phyloP scores from a whole-genome alignment of 768 basidiomycete genomes.

The Inosperma sp. region DNA sequence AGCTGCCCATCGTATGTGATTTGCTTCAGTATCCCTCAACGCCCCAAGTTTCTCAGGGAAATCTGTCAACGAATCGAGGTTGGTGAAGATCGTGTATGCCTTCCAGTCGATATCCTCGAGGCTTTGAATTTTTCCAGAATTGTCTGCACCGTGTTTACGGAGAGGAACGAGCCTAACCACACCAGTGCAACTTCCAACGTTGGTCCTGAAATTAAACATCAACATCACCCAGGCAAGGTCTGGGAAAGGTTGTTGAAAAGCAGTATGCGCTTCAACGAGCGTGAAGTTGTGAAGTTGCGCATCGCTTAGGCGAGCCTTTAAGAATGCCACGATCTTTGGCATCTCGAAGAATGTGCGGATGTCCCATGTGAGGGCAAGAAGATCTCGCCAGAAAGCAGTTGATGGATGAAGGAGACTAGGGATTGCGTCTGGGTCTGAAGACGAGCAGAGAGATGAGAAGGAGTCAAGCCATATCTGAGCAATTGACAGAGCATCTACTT shows the following conservation, averaged over 20 bases:
- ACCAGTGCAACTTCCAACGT: conserved; percentile 46
- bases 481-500: background rate
- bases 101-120: conserved; percentile 44
- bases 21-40: conserved; percentile 37
- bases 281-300: conserved; percentile 24
- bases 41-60: conserved; percentile 48
- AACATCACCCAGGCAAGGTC: conserved; percentile 56
- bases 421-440: background rate
- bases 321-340: conserved; percentile 38
- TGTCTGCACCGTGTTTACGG: background rate
- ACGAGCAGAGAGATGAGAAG: conserved; percentile 2
- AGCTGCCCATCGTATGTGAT: conserved; percentile 54
- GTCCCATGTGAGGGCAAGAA: conserved; percentile 38
- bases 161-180: conserved; percentile 51
- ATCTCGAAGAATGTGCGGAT: conserved; percentile 52
- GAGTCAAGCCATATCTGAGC: conserved; percentile 6
- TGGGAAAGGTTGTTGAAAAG: conserved; percentile 39
- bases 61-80: conserved; percentile 51
- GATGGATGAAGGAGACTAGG: background rate
- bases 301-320: conserved; percentile 40
- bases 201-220: conserved; percentile 54
- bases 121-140: background rate
- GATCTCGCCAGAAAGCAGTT: conserved; percentile 5
- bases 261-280: conserved; percentile 19
- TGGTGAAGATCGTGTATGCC: conserved; percentile 55